A percentile compares a stretch with the other conserved stretches of the same genome.
Evolutionary conservation across 2,329 filamentous ascomycete genomes (phyloP).

Genomic region (Scopulariopsis brevicaulis): DNA sequence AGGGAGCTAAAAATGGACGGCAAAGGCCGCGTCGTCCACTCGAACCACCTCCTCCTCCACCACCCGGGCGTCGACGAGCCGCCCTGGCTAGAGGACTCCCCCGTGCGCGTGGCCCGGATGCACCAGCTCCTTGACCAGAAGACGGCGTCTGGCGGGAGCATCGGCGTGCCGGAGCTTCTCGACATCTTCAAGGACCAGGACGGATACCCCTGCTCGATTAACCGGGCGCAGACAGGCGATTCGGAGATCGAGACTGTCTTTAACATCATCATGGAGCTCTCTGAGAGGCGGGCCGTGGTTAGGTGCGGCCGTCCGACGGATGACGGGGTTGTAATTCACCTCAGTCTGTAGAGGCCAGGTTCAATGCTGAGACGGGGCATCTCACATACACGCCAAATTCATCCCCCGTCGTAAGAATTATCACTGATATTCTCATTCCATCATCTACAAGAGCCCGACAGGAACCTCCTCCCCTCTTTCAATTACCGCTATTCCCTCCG

Average conservation of each 20-base stretch:
- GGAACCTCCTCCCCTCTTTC: not conserved
- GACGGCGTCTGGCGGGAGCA: not conserved
- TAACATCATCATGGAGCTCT: not conserved
- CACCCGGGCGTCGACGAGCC: conserved; percentile 16
- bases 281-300: conserved; percentile 10
- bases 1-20: conserved; percentile 1
- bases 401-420: not conserved
- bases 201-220: conserved; percentile 11
- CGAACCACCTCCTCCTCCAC: conserved; percentile 13
- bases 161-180: not conserved
- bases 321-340: not conserved
- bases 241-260: not conserved
- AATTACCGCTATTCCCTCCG: not conserved
- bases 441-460: not conserved
- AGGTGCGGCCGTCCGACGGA: conserved; percentile 19
- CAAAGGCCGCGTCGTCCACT: conserved; percentile 5
- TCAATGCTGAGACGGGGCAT: too few species aligned
- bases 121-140: conserved; percentile 11
- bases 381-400: too few species aligned
- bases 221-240: not conserved
- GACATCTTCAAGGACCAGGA: conserved; percentile 16
- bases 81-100: conserved; percentile 18
- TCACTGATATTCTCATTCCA: not conserved
- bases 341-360: not conserved
- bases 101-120: conserved; percentile 12